Conservation (phyloP, 78 protist species). For the Isochrysis galbana region DNA sequence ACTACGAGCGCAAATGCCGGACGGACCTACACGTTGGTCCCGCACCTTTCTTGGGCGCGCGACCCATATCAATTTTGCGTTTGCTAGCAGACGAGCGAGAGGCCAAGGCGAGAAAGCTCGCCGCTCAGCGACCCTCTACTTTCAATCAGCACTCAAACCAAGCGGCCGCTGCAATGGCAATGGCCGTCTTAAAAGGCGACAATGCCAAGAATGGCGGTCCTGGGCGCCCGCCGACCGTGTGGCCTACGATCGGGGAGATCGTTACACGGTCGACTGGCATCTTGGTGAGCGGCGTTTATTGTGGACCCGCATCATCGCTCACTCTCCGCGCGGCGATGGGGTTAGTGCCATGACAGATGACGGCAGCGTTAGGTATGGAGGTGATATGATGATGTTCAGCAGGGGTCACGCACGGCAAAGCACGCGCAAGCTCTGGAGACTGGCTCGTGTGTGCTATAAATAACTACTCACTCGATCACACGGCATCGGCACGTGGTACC, state of each 20-base stretch:
- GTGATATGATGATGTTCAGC: no score
- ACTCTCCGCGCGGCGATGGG: no score
- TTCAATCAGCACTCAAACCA: background rate
- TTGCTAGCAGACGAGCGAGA: background rate
- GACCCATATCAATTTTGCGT: background rate
- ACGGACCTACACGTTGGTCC: background rate
- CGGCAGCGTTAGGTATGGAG: no score
- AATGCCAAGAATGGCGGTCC: background rate
- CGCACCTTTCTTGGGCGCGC: no score
- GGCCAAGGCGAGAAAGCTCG: background rate
- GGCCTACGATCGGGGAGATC: background rate
- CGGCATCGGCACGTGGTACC: no score
- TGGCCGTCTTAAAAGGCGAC: background rate
- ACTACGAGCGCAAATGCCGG: background rate
- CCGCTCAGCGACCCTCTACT: background rate
- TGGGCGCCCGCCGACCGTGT: background rate
- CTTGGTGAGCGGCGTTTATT: background rate
- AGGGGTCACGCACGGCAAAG: no score
- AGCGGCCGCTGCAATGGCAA: background rate
- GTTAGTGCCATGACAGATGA: no score
- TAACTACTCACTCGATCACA: no score
- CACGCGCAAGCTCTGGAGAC: no score
- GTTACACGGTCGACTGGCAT: background rate
- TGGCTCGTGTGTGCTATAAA: no score
- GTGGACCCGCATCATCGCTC: background rate